Evolutionary conservation across 2,329 filamentous ascomycete species (phyloP), one percentile per base, ranked within the genome.

Genomic region (Allantophomopsis cytisporea): DNA sequence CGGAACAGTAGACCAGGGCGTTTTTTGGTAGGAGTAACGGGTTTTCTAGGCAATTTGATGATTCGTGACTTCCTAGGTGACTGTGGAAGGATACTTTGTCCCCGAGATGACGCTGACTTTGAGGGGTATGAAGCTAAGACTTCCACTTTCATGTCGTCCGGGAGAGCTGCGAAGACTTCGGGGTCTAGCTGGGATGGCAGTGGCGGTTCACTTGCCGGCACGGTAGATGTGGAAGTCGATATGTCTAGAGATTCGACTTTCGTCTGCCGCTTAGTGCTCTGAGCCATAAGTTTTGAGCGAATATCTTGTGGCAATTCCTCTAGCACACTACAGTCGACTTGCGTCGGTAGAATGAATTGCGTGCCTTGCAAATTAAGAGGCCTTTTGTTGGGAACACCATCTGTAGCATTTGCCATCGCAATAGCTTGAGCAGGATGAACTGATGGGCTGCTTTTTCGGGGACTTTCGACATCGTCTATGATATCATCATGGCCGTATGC

Each of bases 311-410:
- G 89, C 3, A 98, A 67, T 51, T 93, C 87, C 2, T 82, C 82
- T 3, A 96, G 60, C 0, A 94, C 80, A n/a, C 70, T 66, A 0
- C 81, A 78, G 54, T 98, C 91, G 2, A 83, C 72, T 48, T 94
- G 84, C 1, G 73, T 73, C 0, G 91, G 91, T 49, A 98, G 68
- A 36, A 96, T 75, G 52, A 98, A 98, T 52, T 98, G 91, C 0
- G 89, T 94, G 2, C 89, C 86, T 3, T 76, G 67, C 3, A 85
- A 72, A 51, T 95, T 94, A 16, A 94, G 63, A 1, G 79, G 79
- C 6, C 71, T 74, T 45, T 71, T 80, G 16, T 81, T 63, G 59
- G 74, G 63, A 46, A 62, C 43, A 55, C 83, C 60, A 41, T 57
- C 62, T 31, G 67, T 61, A 38, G 47, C 53, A 41, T 62, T 66